phyloP scores from a whole-genome alignment of 371 early-diverging fungal species.

The Rhizopus sp. region DNA sequence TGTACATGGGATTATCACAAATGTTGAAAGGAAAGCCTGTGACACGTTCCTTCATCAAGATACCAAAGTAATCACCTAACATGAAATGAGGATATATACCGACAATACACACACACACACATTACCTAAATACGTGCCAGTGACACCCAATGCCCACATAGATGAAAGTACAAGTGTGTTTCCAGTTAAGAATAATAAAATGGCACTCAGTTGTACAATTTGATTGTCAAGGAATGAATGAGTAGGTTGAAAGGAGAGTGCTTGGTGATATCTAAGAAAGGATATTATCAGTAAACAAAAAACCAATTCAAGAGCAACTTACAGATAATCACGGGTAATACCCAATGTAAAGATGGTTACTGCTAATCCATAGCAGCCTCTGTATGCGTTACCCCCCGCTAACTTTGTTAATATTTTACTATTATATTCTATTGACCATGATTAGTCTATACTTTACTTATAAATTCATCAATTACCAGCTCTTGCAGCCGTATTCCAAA shows the following conservation, averaged over 20 bases:
- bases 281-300: background rate
- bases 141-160: conserved; percentile 86
- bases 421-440: conserved; percentile 63
- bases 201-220: conserved; percentile 51
- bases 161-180: conserved; percentile 82
- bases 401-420: conserved; percentile 72
- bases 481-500: conserved; percentile 90
- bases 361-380: conserved; percentile 83
- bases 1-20: conserved; percentile 92
- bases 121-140: conserved; percentile 88
- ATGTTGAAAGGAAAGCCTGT: conserved; percentile 94
- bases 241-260: conserved; percentile 71
- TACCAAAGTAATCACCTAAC: conserved; percentile 93
- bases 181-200: conserved; percentile 62
- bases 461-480: conserved; percentile 46
- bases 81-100: no score
- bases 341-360: conserved; percentile 82
- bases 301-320: conserved; percentile 27
- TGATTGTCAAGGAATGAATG: conserved; percentile 49
- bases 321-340: conserved; percentile 81
- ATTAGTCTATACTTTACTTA: background rate
- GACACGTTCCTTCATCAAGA: conserved; percentile 85
- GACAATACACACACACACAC: background rate
- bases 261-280: conserved; percentile 58
- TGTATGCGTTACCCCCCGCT: conserved; percentile 65